Evolutionary conservation across 768 basidiomycete genomes (phyloP).

Genomic region (Lactarius sp.): DNA sequence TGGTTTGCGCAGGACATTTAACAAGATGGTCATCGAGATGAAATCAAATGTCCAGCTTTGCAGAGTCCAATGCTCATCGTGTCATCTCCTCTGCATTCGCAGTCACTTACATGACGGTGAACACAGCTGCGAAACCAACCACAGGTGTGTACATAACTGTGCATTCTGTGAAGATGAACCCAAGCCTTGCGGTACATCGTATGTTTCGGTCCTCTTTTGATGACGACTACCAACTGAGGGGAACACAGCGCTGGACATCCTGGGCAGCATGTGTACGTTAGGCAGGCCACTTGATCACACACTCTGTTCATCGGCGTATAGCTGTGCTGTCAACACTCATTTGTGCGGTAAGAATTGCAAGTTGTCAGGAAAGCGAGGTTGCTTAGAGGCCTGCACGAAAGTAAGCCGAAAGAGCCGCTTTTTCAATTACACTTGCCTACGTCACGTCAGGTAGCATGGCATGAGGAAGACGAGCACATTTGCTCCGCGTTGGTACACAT

Average conservation of each 20-base stretch:
- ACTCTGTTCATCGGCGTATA: conserved; percentile 41
- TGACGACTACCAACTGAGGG: neutral
- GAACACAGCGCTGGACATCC: conserved; percentile 49
- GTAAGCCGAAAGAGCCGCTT: conserved; percentile 29
- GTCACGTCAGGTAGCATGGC: conserved; percentile 40
- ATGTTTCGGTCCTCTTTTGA: conserved; percentile 23
- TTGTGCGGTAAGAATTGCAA: conserved; percentile 50
- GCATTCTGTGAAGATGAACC: conserved; percentile 29
- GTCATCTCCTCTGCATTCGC: conserved; percentile 46
- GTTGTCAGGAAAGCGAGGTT: conserved; percentile 44
- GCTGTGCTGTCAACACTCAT: conserved; percentile 47
- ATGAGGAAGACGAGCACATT: conserved; percentile 44
- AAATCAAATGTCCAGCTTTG: conserved; percentile 34
- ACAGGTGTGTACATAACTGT: conserved; percentile 43
- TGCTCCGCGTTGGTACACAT: conserved; percentile 40
- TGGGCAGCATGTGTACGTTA: conserved; percentile 48
- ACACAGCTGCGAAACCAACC: conserved; percentile 33
- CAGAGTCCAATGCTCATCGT: conserved; percentile 41
- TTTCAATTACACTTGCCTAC: neutral
- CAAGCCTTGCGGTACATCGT: conserved; percentile 45
- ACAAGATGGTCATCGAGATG: conserved; percentile 37
- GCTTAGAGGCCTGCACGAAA: conserved; percentile 47
- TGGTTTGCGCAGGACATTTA: conserved; percentile 41
- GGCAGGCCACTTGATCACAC: neutral
- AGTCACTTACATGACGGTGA: conserved; percentile 41